Base-by-base conservation (phyloP, 2,329 filamentous ascomycete species). In the Diplodia corticola region DNA sequence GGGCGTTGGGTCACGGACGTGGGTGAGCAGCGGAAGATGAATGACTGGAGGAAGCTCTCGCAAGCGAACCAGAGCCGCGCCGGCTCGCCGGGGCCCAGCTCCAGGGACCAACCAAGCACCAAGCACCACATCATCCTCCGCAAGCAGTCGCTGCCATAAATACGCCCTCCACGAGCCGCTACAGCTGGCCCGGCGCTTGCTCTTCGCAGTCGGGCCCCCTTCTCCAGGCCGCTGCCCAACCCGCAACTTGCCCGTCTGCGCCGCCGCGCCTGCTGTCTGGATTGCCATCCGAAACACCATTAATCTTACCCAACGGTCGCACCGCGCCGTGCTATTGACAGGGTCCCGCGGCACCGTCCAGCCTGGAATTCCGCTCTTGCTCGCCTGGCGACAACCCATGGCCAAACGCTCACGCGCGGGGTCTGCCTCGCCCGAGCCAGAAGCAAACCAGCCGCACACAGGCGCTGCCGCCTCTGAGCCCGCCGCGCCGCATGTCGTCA, bases 341-440 rank as follows among this genome's bases (percentile, higher is more conserved):
- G 50, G 48, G 50, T 57, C 49, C 50, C 35, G 37, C 20, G 40
- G 51, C 7, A 30, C 40, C 20, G 33, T 53, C 26, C 26, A 61
- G 51, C n/a, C 40, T n/a, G 5, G 10, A 46, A 15, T 26, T 54
- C 28, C 20, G 7, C 13, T 20, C 4, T 37, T 61, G 20, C 17
- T 35, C 57, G 68, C 22, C 61, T 67, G 65, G 68, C 53, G 49
- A 40, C n/a, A n/a, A 70, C 64, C 68, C 65, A 89, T 89, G 87
- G 80, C 81, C 71, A 89, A 89, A 78, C 87, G 87, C 75, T 81
- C 83, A 77, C 81, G 85, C 76, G 79, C 81, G 77, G 81, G 80
- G 69, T 65, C 63, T 57, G 28, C 51, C 15, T 84, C 83, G 67
- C 71, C 78, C 69, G 79, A 80, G 67, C 76, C 79, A 57, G 63